Evolutionary conservation across 148 eudicot genomes (phyloP), one percentile per base, ranked within the genome.

Genomic region (Tetragonia tetragonoides): DNA sequence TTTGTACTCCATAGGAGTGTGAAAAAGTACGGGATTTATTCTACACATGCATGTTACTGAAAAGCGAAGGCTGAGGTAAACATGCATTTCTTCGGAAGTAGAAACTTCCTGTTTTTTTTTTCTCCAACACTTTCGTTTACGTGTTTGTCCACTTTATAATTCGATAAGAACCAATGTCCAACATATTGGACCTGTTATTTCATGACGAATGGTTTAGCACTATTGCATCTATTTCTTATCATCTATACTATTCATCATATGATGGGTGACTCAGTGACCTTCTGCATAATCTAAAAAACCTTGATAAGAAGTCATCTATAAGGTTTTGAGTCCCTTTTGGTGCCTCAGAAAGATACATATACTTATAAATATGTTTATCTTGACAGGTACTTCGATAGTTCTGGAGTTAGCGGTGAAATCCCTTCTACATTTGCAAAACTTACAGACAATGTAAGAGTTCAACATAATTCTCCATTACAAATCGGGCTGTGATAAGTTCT

Each of bases 321-420:
- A 40, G 53, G 46, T 44, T 28, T 28, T 34, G 17, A 14, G 66
- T 64, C 37, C 24, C 21, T 17, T 34, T 54, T 66, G 79, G 53
- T 54, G 53, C 73, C 40, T 64, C 66, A 49, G 39, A 61, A 66
- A 46, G 56, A 68, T 18, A 62, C 61, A 57, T 57, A 57, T 66
- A 28, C 51, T 67, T 37, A 24, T 59, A 39, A 60, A 60, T 20
- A 4, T 28, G 54, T 68, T 66, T 37, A 62, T 44, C 75, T 79
- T 85, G 76, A 60, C 82, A 93, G 97, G 74, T 91, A 88, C 79
- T 47, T 88, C 23, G 87, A 74, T 81, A 91, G 95, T 75, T 78
- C 93, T 80, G 97, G 97, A 75, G 80, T 93, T 53, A 87, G 96
- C 79, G 98, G 98, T 60, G 75, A 78, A 54, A 88, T 93, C 80